Base-by-base conservation (phyloP, 805 yeast species). In the Saturnispora besseyi region DNA sequence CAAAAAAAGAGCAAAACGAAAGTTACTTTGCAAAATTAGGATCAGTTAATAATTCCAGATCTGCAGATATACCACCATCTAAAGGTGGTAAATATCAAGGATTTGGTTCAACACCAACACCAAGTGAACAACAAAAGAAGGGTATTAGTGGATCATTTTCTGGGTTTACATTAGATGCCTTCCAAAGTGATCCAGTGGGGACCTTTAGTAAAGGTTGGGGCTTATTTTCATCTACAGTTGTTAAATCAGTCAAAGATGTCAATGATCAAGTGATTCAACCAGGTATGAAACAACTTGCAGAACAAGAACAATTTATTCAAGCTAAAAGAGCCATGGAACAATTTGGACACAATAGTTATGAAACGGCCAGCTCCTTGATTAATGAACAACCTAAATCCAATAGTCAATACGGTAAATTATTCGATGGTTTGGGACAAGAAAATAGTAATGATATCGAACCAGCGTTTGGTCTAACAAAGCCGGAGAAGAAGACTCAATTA, bases 131-230 rank as follows among this genome's bases (percentile, higher is more conserved):
- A 37, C 55, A 57, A 22, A 59, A 61, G 40, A 33, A 45, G 37
- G 28, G 34, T 29, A 36, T 49, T 49, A 36, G 62, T 45, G 77
- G 79, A 1, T 69, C 81, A 8, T 66, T 78, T 34, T 62, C 83
- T 9, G 74, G 75, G 1, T 74, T 87, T 59, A 79, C 84, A 7
- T 59, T 85, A 9, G 87, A 84, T 54, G 80, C 80, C 49, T 70
- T 86, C 46, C 95, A 84, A 64, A 68, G 65, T 37, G 98, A 93
- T 63, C 98, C 99, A 5, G 58, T 90, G 47, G 96, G 95, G n/a
- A 84, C 97, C 0, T 74, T 93, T 48, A 66, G 87, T 37, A 87
- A 82, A 67, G 98, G 99, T 22, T 93, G 98, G 96, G 90, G 96
- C 26, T 69, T 93, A 55, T 88, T 93, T 61, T 82, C 96, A 10